These are phyloP conservation scores for Microcyclosporella mali DNA, from an alignment of 2,329 filamentous ascomycete genomes.

Conservation along the genomic window DNA sequence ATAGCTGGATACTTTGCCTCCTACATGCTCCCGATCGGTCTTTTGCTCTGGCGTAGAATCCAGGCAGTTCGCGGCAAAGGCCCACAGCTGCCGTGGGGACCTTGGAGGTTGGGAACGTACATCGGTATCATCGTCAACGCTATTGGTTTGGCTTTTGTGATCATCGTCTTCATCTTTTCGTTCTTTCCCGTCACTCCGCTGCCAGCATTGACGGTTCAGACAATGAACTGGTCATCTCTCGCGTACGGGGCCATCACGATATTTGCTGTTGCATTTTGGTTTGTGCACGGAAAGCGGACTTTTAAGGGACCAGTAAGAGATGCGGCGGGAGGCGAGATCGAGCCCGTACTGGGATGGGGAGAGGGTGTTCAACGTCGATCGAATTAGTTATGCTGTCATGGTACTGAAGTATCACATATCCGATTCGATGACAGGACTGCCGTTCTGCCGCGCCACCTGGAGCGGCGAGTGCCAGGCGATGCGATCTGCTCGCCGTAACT, in stretches of 20 bases:
- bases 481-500: not conserved
- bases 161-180: conserved; percentile 5
- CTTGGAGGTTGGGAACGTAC: conserved; percentile 1
- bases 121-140: conserved; percentile 3
- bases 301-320: conserved; percentile 4
- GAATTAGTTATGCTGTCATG: no score
- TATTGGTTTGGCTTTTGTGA: not conserved
- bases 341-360: not conserved
- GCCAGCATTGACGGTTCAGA: conserved; percentile 1
- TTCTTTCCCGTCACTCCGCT: conserved; percentile 3
- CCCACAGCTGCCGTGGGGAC: not conserved
- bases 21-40: conserved; percentile 1
- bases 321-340: conserved; percentile 1
- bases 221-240: conserved; percentile 4
- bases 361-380: not conserved
- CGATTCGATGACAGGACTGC: no score
- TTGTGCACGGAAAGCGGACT: not conserved
- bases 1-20: conserved; percentile 2
- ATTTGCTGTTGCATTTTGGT: conserved; percentile 1
- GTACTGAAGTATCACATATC: no score
- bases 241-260: conserved; percentile 3
- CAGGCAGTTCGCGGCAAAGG: not conserved
- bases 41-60: conserved; percentile 3
- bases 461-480: no score
- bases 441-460: no score